Evolutionary conservation across 345 rosid species (phyloP).

Genomic region (Diplotaxis tenuifolia): DNA sequence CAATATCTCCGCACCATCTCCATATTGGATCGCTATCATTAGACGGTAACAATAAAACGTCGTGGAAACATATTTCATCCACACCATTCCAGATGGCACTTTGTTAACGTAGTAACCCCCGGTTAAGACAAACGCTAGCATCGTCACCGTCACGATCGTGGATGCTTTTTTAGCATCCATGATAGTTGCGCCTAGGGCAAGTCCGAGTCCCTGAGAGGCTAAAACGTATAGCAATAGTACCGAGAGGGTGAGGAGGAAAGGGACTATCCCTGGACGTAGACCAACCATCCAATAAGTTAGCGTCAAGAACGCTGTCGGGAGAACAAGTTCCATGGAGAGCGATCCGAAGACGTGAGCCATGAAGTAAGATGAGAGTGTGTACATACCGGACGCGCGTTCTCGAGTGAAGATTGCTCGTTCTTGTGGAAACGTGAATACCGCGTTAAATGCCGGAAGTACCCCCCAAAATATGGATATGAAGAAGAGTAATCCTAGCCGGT

Average conservation of each 20-base stretch:
- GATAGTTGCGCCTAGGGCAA: conserved; percentile 74
- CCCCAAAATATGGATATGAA: conserved; percentile 92
- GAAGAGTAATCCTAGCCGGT: neutral
- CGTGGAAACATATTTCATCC: conserved; percentile 80
- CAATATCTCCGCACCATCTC: conserved; percentile 46
- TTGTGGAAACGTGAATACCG: conserved; percentile 88
- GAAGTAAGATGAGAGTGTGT: conserved; percentile 83
- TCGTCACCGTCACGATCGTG: conserved; percentile 72
- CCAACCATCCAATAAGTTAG: conserved; percentile 84
- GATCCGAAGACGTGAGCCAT: conserved; percentile 83
- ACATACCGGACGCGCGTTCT: conserved; percentile 90
- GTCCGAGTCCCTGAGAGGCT: conserved; percentile 84
- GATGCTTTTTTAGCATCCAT: conserved; percentile 98
- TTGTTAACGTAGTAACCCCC: conserved; percentile 90
- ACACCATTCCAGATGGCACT: conserved; percentile 63
- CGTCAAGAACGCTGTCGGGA: conserved; percentile 65
- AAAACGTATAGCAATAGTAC: conserved; percentile 71
- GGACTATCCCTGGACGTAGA: conserved; percentile 48
- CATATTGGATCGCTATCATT: conserved; percentile 60
- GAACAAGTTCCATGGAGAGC: conserved; percentile 86
- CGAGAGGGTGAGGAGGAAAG: conserved; percentile 55
- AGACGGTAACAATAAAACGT: conserved; percentile 75
- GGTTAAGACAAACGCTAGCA: conserved; percentile 80
- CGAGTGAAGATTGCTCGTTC: conserved; percentile 70
- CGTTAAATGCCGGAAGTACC: conserved; percentile 79